phyloP scores from a whole-genome alignment of 2,329 filamentous ascomycete genomes.

The Diplodia intermedia region DNA sequence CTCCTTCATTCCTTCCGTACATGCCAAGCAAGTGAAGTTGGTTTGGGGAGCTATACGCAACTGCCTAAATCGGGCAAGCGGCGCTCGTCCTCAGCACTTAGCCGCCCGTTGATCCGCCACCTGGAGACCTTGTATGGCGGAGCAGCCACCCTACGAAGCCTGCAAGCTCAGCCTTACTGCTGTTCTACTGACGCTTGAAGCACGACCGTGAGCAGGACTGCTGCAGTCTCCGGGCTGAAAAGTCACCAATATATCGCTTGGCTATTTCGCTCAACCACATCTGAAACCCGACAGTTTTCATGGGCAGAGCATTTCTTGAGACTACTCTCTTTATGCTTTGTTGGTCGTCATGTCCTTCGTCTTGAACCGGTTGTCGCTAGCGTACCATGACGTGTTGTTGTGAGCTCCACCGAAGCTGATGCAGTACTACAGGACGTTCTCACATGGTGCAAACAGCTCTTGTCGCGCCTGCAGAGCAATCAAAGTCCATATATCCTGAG shows the following conservation, averaged over 20 bases:
- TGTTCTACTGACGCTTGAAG: neutral
- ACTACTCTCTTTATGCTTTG: neutral
- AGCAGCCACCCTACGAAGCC: neutral
- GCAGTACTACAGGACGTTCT: neutral
- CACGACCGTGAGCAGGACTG: neutral
- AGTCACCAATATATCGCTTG: neutral
- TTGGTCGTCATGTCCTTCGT: neutral
- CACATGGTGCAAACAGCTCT: neutral
- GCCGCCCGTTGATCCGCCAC: neutral
- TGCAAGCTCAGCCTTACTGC: neutral
- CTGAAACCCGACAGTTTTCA: neutral
- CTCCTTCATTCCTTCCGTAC: neutral
- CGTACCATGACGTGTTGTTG: neutral
- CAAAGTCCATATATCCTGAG: neutral
- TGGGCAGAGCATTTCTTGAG: neutral
- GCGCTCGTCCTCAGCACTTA: neutral
- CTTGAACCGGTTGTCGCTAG: neutral
- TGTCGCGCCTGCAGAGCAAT: neutral
- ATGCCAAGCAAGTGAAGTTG: conserved; percentile 9
- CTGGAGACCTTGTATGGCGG: neutral
- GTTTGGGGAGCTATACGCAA: conserved; percentile 14
- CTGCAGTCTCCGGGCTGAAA: neutral
- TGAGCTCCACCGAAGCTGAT: neutral
- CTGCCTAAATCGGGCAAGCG: conserved; percentile 18
- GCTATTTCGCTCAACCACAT: neutral